Evolutionary conservation across 495 filamentous ascomycete genomes (phyloP).

Genomic region (Antarctomyces pellizariae): DNA sequence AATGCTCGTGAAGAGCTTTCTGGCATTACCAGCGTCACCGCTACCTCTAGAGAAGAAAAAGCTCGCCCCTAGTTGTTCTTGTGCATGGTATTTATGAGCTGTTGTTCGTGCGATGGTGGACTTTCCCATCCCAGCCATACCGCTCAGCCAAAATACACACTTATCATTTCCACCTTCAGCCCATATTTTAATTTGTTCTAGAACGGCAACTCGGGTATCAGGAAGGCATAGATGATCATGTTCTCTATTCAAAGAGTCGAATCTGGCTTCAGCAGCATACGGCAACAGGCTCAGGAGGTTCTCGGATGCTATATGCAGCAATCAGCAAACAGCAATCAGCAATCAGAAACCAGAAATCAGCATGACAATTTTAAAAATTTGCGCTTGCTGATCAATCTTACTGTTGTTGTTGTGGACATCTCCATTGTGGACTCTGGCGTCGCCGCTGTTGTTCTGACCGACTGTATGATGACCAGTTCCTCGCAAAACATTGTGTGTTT

Average conservation of each 20-base stretch:
- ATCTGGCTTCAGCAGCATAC: conserved; percentile 3
- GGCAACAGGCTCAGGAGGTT: conserved; percentile 3
- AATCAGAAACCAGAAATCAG: too few relatives aligned
- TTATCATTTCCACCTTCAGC: conserved; percentile 3
- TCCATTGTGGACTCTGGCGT: too few relatives aligned
- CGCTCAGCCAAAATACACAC: conserved; percentile 21
- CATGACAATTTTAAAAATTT: too few relatives aligned
- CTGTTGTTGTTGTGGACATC: too few relatives aligned
- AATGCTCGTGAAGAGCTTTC: conserved; percentile 5
- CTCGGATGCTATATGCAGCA: too few relatives aligned
- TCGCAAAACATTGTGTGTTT: too few relatives aligned
- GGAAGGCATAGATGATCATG: conserved; percentile 10
- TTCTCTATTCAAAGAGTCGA: conserved; percentile 4
- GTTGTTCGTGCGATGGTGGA: conserved; percentile 12
- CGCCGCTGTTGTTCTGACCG: too few relatives aligned
- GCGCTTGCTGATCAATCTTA: too few relatives aligned
- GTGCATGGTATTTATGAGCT: conserved; percentile 9
- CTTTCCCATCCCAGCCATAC: conserved; percentile 22
- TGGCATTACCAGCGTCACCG: conserved; percentile 2
- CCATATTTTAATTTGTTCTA: conserved; percentile 15
- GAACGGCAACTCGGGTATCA: conserved; percentile 16
- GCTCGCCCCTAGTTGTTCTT: conserved; percentile 14
- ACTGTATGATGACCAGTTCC: too few relatives aligned
- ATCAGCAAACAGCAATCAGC: too few relatives aligned
- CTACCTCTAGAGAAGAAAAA: conserved; percentile 25